Base-by-base conservation (phyloP, 495 filamentous ascomycete genomes). In the Jackrogersella multiformis region DNA sequence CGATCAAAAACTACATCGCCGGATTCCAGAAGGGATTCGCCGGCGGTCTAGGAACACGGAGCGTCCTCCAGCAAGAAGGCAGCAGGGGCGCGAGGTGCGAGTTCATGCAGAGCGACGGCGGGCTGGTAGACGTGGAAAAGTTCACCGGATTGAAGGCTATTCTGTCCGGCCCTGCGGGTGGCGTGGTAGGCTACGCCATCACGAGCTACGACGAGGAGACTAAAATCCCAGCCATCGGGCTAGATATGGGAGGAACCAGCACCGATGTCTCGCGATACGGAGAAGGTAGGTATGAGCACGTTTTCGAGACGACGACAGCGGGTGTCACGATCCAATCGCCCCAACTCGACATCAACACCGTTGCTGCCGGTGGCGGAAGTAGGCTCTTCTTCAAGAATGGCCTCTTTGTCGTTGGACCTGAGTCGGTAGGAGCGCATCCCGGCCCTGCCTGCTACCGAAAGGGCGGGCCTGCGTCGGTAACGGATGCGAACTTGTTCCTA, bases 221-320 rank as follows among this genome's bases (percentile, higher is more conserved):
- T 13, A 92, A 89, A 71, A 94, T 86, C 1, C 94, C 94, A 0
- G 91, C 98, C 8, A 97, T 98, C 72, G 95, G 95, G 0, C 98
- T 99, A 68, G 95, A 98, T 69, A 99, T 99, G 95, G 81, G 81
- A 46, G 95, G 95, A 24, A 99, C 95, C 5, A 94, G 90, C 34
- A 99, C 95, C 0, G 95, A 99, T 74, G 94, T 97, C 5, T 96
- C 92, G 20, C 81, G 95, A 23, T 98, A 95, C 70, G 95, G 94
- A 36, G 81, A 85, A 41, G 94, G 95, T 9, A 85, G 94, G 48
- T 93, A 97, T 73, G 95, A 98, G 59, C 95, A 99, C 75, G 95
- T 97, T 0, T 98, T 99, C 64, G 95, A 97, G 73, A 97, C 95
- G 1, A 97, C 94, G 0, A 96, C 96, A 0, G 95, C 95, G 1